Conservation (phyloP, 345 rosid genomes). For the Triadica sebifera region DNA sequence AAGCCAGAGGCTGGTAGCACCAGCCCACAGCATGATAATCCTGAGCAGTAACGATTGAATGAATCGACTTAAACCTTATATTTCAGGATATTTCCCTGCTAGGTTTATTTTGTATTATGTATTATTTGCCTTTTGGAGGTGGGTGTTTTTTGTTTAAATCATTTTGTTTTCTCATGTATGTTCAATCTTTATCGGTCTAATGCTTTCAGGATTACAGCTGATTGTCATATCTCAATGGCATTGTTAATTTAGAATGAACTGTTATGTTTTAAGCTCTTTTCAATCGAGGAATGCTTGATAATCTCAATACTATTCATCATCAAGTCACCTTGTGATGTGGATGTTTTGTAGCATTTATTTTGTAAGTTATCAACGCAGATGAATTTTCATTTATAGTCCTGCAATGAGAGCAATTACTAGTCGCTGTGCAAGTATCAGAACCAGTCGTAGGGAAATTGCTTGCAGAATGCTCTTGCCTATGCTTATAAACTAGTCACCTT, state of each 20-base stretch:
- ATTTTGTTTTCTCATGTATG: not conserved
- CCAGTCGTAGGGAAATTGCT: not conserved
- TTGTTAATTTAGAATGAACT: not conserved
- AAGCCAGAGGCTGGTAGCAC: conserved; percentile 29
- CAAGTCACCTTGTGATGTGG: not conserved
- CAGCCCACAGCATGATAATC: conserved; percentile 7
- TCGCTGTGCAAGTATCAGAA: not conserved
- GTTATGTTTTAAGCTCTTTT: not conserved
- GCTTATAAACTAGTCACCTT: too few species aligned
- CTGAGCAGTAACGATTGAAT: conserved; percentile 8
- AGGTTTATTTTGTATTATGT: not conserved
- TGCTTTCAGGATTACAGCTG: not conserved
- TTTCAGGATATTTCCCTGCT: conserved; percentile 8
- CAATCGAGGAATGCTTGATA: not conserved
- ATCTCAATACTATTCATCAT: not conserved
- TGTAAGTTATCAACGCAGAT: not conserved
- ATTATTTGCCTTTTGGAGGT: not conserved
- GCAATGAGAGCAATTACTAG: not conserved
- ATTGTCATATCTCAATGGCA: not conserved
- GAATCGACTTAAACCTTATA: not conserved
- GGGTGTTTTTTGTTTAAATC: not conserved
- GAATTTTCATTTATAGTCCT: not conserved
- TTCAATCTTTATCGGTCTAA: not conserved
- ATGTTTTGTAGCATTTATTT: not conserved
- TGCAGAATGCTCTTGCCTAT: too few species aligned